Base-by-base conservation (phyloP, 2,329 filamentous ascomycete species). In the Hypocreales sp. region DNA sequence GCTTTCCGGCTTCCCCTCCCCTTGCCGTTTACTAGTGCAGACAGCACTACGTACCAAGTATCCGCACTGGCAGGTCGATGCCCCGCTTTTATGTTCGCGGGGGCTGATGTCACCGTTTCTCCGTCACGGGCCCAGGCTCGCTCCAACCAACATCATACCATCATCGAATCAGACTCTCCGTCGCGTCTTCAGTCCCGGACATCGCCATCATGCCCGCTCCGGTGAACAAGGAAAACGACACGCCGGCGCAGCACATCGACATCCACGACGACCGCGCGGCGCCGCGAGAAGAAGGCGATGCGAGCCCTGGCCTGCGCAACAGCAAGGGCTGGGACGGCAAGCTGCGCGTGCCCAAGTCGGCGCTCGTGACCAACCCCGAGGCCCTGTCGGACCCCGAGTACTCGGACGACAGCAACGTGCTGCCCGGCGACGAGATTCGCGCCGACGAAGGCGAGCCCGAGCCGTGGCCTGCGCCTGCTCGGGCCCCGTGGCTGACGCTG, bases 291-390 rank as follows among this genome's bases (percentile, higher is more conserved):
- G 55, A 63, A 5, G 55, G 45, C 28, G 53, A 61, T 30, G 39
- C 51, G 11, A 66, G 61, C 36, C 58, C 61, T 5, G 56, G 54
- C 9, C 49, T 70, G 26, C 60, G 57, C 36, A 67, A 72, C 39
- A 72, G 66, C 53, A 73, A 67, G 42, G 81, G 81, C 34, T 87
- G 81, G 81, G 81, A 87, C 50, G 81, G 81, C 36, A 87, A 87
- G 55, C 62, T 87, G 32, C 67, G 81, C 21, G 56, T 93, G 27
- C 73, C 79, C 35, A 76, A 69, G 45, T 44, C 51, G 8, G 47
- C 51, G 7, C 59, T 71, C 18, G 58, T 92, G 25, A 61, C 67
- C 15, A 92, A 92, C 44, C 79, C 82, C 3, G 82, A 90, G 45
- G 81, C 79, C 8, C 53, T 92, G 27, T 79, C 79, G 23, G 84